Evolutionary conservation across 2,329 filamentous ascomycete genomes (phyloP).

Genomic region (Paradendryphiella salina): DNA sequence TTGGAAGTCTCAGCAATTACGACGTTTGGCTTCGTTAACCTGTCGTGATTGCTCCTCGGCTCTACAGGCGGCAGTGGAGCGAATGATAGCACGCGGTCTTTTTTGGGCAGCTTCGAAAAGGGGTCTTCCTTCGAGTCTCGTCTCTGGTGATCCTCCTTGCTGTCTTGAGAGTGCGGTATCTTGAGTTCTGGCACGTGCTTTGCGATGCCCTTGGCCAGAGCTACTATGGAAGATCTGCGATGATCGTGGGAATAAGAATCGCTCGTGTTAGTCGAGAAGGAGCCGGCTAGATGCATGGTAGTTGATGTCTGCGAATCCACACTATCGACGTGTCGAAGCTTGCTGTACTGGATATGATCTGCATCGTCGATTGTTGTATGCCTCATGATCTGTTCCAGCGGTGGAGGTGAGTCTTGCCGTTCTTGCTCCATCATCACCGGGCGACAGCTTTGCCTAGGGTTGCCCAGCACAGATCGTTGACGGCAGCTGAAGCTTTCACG

Average conservation of each 20-base stretch:
- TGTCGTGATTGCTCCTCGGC: background rate
- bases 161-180: conserved; percentile 17
- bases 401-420: conserved; percentile 20
- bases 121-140: background rate
- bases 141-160: conserved; percentile 2
- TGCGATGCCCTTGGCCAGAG: conserved; percentile 30
- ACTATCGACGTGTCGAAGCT: conserved; percentile 18
- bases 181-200: conserved; percentile 31
- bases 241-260: conserved; percentile 16
- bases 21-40: conserved; percentile 1
- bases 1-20: conserved; percentile 1
- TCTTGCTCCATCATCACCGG: conserved; percentile 19
- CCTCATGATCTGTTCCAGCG: conserved; percentile 28
- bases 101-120: conserved; percentile 10
- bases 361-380: conserved; percentile 15
- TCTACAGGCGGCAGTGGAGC: conserved; percentile 5
- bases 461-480: conserved; percentile 7
- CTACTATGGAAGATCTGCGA: conserved; percentile 28
- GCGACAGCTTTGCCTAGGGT: conserved; percentile 12
- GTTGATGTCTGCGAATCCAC: conserved; percentile 15
- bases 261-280: conserved; percentile 1
- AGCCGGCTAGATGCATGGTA: background rate
- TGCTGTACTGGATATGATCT: conserved; percentile 14
- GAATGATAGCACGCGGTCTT: conserved; percentile 15
- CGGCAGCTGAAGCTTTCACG: conserved; percentile 37